These are phyloP conservation scores for Moesziomyces antarcticus DNA, from an alignment of 1,284 basidiomycete genomes.

Conservation along the genomic window DNA sequence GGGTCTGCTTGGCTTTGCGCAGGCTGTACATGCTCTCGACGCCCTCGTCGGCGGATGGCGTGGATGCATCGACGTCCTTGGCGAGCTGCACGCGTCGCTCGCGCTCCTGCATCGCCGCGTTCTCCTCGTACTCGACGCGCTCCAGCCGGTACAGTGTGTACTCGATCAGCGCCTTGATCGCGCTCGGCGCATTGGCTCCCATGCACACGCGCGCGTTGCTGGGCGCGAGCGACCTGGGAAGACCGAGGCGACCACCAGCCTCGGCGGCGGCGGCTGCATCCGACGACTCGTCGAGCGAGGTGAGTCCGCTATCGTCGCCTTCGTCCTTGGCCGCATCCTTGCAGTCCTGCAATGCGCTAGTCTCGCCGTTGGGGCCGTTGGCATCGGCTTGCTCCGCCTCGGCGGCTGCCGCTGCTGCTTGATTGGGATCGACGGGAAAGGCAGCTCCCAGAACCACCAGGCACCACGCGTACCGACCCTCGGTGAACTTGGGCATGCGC, in stretches of 20 bases:
- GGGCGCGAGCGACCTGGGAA: slow-evolving; percentile 11
- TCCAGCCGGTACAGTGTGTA: slow-evolving; percentile 36
- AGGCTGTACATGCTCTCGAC: slow-evolving; percentile 35
- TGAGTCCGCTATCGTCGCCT: slow-evolving; percentile 29
- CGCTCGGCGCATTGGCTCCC: slow-evolving; percentile 40
- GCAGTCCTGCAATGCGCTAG: background rate
- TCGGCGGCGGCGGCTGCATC: slow-evolving; percentile 7
- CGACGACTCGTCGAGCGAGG: slow-evolving; percentile 19
- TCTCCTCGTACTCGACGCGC: slow-evolving; percentile 44
- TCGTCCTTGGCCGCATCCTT: slow-evolving; percentile 15
- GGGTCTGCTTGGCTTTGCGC: slow-evolving; percentile 43
- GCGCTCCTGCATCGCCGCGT: slow-evolving; percentile 31
- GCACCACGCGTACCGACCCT: slow-evolving; percentile 53
- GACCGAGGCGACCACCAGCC: slow-evolving; percentile 8
- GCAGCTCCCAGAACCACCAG: slow-evolving; percentile 41
- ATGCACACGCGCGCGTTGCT: slow-evolving; percentile 38
- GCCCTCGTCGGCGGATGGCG: background rate
- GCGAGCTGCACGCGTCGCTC: slow-evolving; percentile 16
- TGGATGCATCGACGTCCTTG: slow-evolving; percentile 2
- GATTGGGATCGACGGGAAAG: slow-evolving; percentile 19
- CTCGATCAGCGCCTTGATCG: slow-evolving; percentile 35
- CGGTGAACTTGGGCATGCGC: slow-evolving; percentile 47
- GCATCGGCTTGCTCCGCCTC: slow-evolving; percentile 3
- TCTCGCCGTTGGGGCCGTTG: slow-evolving; percentile 3
- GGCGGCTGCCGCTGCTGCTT: slow-evolving; percentile 3